A percentile compares a stretch with the other conserved stretches of the same genome.
Evolutionary conservation across 192 early-diverging fungal species (phyloP).

Genomic region (Coemansia sp.): DNA sequence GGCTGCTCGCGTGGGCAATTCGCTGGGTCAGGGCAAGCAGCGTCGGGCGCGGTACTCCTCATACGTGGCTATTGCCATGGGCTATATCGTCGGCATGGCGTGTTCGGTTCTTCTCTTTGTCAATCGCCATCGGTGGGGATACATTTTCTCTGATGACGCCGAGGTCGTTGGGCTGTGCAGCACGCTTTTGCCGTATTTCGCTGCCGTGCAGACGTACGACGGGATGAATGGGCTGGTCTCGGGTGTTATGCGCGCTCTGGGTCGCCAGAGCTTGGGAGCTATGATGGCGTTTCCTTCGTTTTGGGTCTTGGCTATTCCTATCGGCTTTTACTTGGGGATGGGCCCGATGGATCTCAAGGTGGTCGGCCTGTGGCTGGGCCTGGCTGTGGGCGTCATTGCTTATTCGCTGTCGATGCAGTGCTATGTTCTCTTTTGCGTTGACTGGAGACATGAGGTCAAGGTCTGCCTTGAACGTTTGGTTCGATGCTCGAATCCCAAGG

Average conservation of each 20-base stretch:
- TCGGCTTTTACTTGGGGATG: slow-evolving; percentile 56
- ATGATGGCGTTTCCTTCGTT: slow-evolving; percentile 53
- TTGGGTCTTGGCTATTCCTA: slow-evolving; percentile 53
- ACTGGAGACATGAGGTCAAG: slow-evolving; percentile 52
- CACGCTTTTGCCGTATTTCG: slow-evolving; percentile 40
- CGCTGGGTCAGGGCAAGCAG: slow-evolving; percentile 61
- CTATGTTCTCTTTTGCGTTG: slow-evolving; percentile 34
- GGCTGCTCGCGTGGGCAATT: slow-evolving; percentile 76
- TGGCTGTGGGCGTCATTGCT: slow-evolving; percentile 52
- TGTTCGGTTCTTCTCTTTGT: slow-evolving; percentile 61
- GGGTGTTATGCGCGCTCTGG: slow-evolving; percentile 57
- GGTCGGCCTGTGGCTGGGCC: slow-evolving; percentile 62
- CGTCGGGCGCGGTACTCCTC: slow-evolving; percentile 57
- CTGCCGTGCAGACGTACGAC: slow-evolving; percentile 47
- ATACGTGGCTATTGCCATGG: slow-evolving; percentile 57
- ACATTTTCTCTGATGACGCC: slow-evolving; percentile 49
- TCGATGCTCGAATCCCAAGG: slow-evolving; percentile 10
- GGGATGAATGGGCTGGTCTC: slow-evolving; percentile 61
- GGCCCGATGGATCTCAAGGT: slow-evolving; percentile 47
- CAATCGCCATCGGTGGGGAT: slow-evolving; percentile 62
- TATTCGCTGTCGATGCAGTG: slow-evolving; percentile 35
- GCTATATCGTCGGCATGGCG: slow-evolving; percentile 57
- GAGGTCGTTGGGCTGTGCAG: slow-evolving; percentile 34
- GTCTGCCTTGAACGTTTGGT: slow-evolving; percentile 32
- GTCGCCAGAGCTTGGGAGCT: slow-evolving; percentile 54